Conservation (phyloP, 2,329 filamentous ascomycete species). For the Colletotrichum chlorophyti region DNA sequence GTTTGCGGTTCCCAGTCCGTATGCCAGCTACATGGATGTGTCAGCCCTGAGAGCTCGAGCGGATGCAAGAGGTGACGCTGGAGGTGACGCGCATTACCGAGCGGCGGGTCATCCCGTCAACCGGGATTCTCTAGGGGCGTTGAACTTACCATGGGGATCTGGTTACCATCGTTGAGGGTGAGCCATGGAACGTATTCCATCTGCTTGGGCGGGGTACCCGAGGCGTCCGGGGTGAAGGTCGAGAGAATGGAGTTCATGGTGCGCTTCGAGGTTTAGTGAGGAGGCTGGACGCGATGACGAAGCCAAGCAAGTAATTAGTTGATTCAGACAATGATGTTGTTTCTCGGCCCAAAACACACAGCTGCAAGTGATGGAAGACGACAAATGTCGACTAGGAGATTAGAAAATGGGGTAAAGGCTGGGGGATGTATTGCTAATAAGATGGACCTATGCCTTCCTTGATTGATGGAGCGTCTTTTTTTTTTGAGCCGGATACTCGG, state of each 20-base stretch:
- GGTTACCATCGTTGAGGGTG: conserved; percentile 76
- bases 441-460: not conserved
- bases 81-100: not conserved
- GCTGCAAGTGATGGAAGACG: not conserved
- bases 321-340: too few species aligned
- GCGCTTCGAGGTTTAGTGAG: not conserved
- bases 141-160: conserved; percentile 71
- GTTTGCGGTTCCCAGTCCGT: conserved; percentile 74
- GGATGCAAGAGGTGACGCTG: not conserved
- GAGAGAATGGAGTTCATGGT: conserved; percentile 52
- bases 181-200: conserved; percentile 57
- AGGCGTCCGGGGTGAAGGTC: conserved; percentile 46
- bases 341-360: conserved; percentile 1
- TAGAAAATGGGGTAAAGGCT: not conserved
- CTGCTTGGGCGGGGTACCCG: conserved; percentile 49
- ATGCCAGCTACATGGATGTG: conserved; percentile 63
- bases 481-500: not conserved
- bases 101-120: not conserved
- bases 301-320: too few species aligned
- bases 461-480: too few species aligned
- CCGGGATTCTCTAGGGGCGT: not conserved
- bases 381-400: not conserved
- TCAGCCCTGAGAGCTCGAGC: not conserved
- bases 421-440: conserved; percentile 14
- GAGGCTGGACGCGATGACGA: conserved; percentile 4